Conservation (phyloP, 768 basidiomycete species). For the Mycena polygramma region DNA sequence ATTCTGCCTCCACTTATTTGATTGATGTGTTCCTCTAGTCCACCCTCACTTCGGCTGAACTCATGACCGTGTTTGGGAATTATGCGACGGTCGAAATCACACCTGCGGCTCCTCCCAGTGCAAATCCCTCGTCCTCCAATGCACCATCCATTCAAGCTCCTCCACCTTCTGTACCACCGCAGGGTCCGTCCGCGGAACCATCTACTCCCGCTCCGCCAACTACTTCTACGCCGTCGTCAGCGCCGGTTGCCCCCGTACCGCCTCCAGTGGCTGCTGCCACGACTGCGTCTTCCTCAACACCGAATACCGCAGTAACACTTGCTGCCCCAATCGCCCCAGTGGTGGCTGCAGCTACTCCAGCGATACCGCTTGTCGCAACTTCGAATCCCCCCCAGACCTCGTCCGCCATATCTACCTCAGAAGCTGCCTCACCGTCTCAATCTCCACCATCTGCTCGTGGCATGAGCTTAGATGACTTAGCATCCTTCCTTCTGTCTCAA, state of each 20-base stretch:
- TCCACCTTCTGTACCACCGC: background rate
- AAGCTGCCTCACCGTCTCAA: slow-evolving; percentile 5
- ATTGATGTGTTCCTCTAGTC: slow-evolving; percentile 37
- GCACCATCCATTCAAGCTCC: background rate
- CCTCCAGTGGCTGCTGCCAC: background rate
- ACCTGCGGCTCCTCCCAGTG: background rate
- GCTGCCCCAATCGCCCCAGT: background rate
- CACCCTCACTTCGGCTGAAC: slow-evolving; percentile 36
- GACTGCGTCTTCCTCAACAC: background rate
- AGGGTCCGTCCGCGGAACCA: background rate
- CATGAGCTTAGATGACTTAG: slow-evolving; percentile 66
- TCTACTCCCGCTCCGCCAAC: too few relatives aligned
- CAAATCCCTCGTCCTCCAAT: background rate
- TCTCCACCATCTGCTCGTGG: slow-evolving; percentile 31
- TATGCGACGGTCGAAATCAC: slow-evolving; percentile 38
- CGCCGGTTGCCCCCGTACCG: background rate
- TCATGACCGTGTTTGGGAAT: slow-evolving; percentile 40
- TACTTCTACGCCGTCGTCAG: too few relatives aligned
- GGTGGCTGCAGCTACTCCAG: background rate
- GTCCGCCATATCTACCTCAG: background rate
- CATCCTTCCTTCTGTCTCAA: slow-evolving; percentile 71
- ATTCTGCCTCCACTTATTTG: background rate
- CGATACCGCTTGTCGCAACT: background rate
- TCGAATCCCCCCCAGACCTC: background rate
- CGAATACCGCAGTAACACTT: background rate